Base-by-base conservation (phyloP, 106 monocot genomes). In the Allium sativum region DNA sequence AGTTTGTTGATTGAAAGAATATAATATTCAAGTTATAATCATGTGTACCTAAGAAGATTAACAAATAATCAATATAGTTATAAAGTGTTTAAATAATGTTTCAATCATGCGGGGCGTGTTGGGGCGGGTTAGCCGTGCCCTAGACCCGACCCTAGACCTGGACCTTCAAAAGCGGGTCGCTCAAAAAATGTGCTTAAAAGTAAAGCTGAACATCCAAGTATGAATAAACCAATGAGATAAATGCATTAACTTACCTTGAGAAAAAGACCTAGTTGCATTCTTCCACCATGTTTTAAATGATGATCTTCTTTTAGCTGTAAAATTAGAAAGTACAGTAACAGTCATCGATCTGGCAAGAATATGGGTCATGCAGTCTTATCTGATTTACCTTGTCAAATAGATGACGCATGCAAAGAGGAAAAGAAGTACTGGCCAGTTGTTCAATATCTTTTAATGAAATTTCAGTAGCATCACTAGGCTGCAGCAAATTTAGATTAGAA, bases 341-440 rank as follows among this genome's bases (percentile, higher is more conserved):
- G 4, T 40, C 10, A 5, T 40, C 7, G 18, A 44, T 20, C 8
- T 43, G 11, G 64, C 40, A 40, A 7, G 50, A 67, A 31, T 55
- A 61, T 19, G 6, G 20, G 40, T 13, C 13, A 51, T 18, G 57
- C 46, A 40, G 59, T 19, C 55, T 41, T 18, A 65, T 10, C 40
- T 44, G 0, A 42, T 48, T 73, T 63, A 91, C 96, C 82, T 84
- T 98, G 19, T 80, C 77, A 76, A 98, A 88, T 55, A 98, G 78
- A 71, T 98, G 91, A 22, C 80, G 87, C 96, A 98, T 98, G 50
- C 96, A 98, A 72, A 91, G 87, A 57, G 96, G 96, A 65, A 91
- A 98, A 45, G 91, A 91, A 68, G 10, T 81, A 66, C 67, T 73
- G 59, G 88, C 87, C 53, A 98, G 71, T 59, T 74, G 82, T 16